A percentile compares a stretch with the other conserved stretches of the same genome.
phyloP scores from a whole-genome alignment of 805 yeast species.

The Yamadazyma paraphyllophila region DNA sequence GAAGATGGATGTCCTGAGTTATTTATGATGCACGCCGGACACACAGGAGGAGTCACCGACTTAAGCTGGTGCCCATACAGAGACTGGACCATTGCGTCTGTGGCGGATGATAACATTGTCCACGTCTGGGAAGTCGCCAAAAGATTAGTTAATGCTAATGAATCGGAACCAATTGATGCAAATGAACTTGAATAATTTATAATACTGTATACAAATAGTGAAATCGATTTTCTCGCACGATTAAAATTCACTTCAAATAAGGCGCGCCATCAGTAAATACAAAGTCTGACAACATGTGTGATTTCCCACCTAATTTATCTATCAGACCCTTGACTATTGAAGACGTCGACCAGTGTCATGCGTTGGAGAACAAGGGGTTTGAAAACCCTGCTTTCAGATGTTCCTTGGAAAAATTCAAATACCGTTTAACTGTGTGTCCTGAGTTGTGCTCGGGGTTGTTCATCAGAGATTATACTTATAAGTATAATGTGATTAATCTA shows the following conservation, averaged over 20 bases:
- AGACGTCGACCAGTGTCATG: slow-evolving; percentile 62
- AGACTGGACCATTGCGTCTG: slow-evolving; percentile 75
- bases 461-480: slow-evolving; percentile 59
- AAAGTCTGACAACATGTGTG: slow-evolving; percentile 29
- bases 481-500: slow-evolving; percentile 41
- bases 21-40: slow-evolving; percentile 92
- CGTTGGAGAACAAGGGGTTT: slow-evolving; percentile 68
- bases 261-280: no score
- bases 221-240: neutral
- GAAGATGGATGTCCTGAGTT: slow-evolving; percentile 90
- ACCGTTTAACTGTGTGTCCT: slow-evolving; percentile 79
- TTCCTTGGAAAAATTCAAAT: slow-evolving; percentile 55
- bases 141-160: slow-evolving; percentile 21
- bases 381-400: slow-evolving; percentile 58
- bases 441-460: slow-evolving; percentile 89
- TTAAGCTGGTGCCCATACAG: slow-evolving; percentile 65
- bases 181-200: slow-evolving; percentile 12
- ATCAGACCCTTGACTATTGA: slow-evolving; percentile 76
- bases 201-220: neutral
- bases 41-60: slow-evolving; percentile 73
- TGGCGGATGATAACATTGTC: slow-evolving; percentile 59
- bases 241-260: neutral
- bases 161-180: slow-evolving; percentile 13
- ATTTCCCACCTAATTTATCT: slow-evolving; percentile 46
- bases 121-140: slow-evolving; percentile 54